phyloP scores from a whole-genome alignment of 1,139 yeast genomes.

The Keqinozyma sinolaborantium region DNA sequence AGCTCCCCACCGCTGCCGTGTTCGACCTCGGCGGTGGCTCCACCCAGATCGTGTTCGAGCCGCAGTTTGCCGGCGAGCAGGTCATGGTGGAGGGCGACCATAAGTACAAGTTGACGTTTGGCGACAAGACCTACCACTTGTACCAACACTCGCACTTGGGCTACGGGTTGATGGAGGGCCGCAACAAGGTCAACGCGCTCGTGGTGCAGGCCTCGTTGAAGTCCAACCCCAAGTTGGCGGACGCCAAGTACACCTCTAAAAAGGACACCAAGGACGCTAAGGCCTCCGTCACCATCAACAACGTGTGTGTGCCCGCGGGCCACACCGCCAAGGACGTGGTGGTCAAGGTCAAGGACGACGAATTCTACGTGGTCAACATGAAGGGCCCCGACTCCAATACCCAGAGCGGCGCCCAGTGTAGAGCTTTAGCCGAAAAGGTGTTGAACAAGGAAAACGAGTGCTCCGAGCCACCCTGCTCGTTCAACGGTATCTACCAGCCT shows the following conservation, averaged over 20 bases:
- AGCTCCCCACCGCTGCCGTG: slow-evolving; percentile 87
- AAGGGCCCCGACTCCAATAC: slow-evolving; percentile 54
- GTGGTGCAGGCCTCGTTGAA: slow-evolving; percentile 51
- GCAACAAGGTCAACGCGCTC: slow-evolving; percentile 70
- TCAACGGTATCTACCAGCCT: slow-evolving; percentile 97
- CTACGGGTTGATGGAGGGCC: slow-evolving; percentile 91
- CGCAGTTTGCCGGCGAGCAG: slow-evolving; percentile 54
- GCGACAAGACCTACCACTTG: slow-evolving; percentile 73
- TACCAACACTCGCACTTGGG: slow-evolving; percentile 96
- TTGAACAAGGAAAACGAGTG: slow-evolving; percentile 83
- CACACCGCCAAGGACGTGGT: slow-evolving; percentile 48
- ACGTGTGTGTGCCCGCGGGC: slow-evolving; percentile 90
- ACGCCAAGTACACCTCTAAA: slow-evolving; percentile 25
- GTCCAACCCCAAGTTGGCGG: slow-evolving; percentile 19
- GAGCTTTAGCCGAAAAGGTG: slow-evolving; percentile 75
- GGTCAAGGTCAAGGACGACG: slow-evolving; percentile 50
- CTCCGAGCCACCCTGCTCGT: slow-evolving; percentile 77
- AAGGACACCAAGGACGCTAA: slow-evolving; percentile 37
- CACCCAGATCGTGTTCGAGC: slow-evolving; percentile 97
- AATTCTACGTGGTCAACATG: slow-evolving; percentile 62
- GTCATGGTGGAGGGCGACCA: slow-evolving; percentile 82
- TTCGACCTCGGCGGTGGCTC: slow-evolving; percentile 99
- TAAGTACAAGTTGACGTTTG: slow-evolving; percentile 75
- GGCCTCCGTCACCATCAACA: slow-evolving; percentile 43
- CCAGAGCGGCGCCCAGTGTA: slow-evolving; percentile 63